Base-by-base conservation (phyloP, 805 yeast genomes). In the Kodamaea nitidulidarum region DNA sequence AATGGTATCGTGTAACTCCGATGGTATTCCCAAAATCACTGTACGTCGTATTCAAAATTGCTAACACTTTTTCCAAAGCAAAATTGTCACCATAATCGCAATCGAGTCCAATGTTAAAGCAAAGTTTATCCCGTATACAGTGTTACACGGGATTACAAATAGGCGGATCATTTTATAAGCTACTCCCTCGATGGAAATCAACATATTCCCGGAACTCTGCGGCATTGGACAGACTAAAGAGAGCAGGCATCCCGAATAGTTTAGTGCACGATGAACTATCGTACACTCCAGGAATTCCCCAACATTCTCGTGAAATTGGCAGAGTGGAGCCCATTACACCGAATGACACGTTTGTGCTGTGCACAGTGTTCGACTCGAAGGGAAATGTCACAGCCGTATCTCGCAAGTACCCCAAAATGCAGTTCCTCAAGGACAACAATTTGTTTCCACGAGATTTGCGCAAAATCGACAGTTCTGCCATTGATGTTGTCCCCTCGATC, bases 401-500 rank as follows among this genome's bases (percentile, higher is more conserved):
- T 1, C 73, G 80, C 32, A 84, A 80, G 51, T 80, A 83, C 58
- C 86, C 87, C 45, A 77, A 87, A 53, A 73, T 84, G 37, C 81
- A 80, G 39, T 75, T 91, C 43, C 70, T 91, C 7, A 70, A 63
- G 39, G 80, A 84, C 33, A 84, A 88, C 58, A 76, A 80, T 16
- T 58, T 90, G 18, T 87, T 81, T 46, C 95, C 97, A 2, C 68
- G 97, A 61, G 97, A 90, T 58, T 65, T 90, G 46, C 63, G 97
- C 21, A 88, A 86, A 54, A 82, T 90, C 38, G 96, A 91, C 52
- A 68, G 81, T 3, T 70, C 84, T 1, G 66, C 78, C 27, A 73
- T 77, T 39, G 95, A 88, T 59, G 86, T 91, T 15, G 90, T 90
- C 3, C 98, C 98, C 0, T 79, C 88, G 14, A 83, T 93, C 33